Base-by-base conservation (phyloP, 2,329 filamentous ascomycete species). In the Graphilbum sp. region DNA sequence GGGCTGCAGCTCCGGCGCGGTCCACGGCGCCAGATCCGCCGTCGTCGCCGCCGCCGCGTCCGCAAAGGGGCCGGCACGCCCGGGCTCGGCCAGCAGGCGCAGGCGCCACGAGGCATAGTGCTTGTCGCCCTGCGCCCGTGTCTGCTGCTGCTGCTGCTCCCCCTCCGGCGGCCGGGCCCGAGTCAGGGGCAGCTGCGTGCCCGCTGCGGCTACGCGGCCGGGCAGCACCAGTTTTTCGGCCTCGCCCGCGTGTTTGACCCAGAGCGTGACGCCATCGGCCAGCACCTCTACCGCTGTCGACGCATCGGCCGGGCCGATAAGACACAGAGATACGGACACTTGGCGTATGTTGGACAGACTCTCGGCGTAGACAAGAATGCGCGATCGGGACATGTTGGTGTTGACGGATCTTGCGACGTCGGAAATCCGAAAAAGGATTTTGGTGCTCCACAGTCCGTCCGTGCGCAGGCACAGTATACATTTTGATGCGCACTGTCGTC, bases 291-390 rank as follows among this genome's bases (percentile, higher is more conserved):
- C 61, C 34, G 47, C 50, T 17, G 66, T 72, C n/a, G 55, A 55
- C 19, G 54, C 41, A 37, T 62, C 57, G 34, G 54, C 54, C 5
- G 60, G 54, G 12, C 63, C 60, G 3, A 61, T 56, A 2, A 78
- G 55, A 3, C 63, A 61, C 7, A 64, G 69, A 36, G 64, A 67
- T 18, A 79, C 56, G 5, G 74, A 76, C 30, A 80, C 61, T 50
- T 78, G 73, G 32, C 68, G 63, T 45, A 81, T 75, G 42, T 79
- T 77, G 21, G 66, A 59, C 3, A 80, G 63, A 2, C 79, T 62
- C 55, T 81, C 76, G 5, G 75, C 74, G 50, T 80, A 79, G 18
- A 79, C 61, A 15, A 43, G 42, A 11, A 46, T 36, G 7, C 27
- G 30, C 3, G 30, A 11, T 19, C 27, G 10, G 16, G 30, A 21